phyloP scores from a whole-genome alignment of 1,139 yeast genomes.

The Meyerozyma carpophila region DNA sequence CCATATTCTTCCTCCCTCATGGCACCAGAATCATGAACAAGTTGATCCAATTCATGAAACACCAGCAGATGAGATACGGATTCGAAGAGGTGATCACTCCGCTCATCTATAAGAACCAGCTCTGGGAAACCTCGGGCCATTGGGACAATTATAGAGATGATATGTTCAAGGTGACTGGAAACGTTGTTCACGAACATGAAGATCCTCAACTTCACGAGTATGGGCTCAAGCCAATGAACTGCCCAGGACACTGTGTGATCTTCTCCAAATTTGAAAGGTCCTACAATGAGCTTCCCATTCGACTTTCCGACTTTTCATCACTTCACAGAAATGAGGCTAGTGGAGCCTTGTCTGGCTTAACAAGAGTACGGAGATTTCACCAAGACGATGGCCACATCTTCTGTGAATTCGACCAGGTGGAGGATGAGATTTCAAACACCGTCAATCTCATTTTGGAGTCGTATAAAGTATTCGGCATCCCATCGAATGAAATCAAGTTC shows the following conservation, averaged over 20 bases:
- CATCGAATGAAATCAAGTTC: constrained; percentile 49
- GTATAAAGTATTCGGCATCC: constrained; percentile 74
- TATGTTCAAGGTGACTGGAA: constrained; percentile 76
- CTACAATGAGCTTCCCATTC: constrained; percentile 81
- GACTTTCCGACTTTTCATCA: constrained; percentile 90
- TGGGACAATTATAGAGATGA: constrained; percentile 94
- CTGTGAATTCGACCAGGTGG: constrained; percentile 79
- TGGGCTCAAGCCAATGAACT: constrained; percentile 96
- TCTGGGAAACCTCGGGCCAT: constrained; percentile 94
- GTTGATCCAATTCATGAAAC: constrained; percentile 73
- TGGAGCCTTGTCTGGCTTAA: constrained; percentile 91
- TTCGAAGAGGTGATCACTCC: constrained; percentile 95
- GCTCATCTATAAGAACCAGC: constrained; percentile 71
- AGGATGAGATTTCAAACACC: constrained; percentile 69
- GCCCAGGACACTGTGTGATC: constrained; percentile 95
- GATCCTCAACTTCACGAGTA: constrained; percentile 42
- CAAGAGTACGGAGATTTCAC: constrained; percentile 93
- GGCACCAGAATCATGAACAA: constrained; percentile 85
- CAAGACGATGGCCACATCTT: constrained; percentile 99
- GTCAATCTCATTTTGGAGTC: constrained; percentile 72
- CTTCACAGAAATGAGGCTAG: constrained; percentile 93
- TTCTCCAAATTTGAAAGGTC: constrained; percentile 81
- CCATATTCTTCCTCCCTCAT: constrained; percentile 83
- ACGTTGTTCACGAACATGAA: constrained; percentile 13
- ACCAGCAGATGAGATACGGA: constrained; percentile 76